Conservation (phyloP, 192 early-diverging fungal species). For the Entomortierella parvispora region DNA sequence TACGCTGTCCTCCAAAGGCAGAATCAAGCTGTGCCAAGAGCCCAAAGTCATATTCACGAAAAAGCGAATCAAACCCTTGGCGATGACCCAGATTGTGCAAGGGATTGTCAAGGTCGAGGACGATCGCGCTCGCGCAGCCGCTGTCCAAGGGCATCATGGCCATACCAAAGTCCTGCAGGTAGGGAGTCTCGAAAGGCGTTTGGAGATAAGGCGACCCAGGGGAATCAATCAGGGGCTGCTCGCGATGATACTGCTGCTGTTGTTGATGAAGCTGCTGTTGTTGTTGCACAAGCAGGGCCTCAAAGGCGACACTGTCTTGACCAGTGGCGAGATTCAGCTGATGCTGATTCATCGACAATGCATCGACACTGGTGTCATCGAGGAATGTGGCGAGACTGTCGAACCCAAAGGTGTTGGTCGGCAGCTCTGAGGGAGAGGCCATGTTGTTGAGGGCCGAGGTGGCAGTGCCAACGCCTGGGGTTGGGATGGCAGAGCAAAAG, state of each 20-base stretch:
- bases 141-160: neutral
- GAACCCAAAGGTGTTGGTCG: slow-evolving; percentile 3
- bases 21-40: neutral
- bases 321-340: neutral
- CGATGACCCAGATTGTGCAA: neutral
- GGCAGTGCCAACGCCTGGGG: neutral
- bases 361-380: neutral
- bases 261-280: slow-evolving; percentile 4
- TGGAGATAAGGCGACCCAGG: slow-evolving; percentile 31
- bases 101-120: neutral
- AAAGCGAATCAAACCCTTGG: slow-evolving; percentile 2
- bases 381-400: slow-evolving; percentile 16
- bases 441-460: neutral
- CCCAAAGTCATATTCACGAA: slow-evolving; percentile 16
- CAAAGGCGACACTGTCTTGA: neutral
- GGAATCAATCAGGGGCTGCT: slow-evolving; percentile 1
- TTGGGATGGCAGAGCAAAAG: neutral
- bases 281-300: slow-evolving; percentile 1
- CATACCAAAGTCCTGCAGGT: slow-evolving; percentile 19
- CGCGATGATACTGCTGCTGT: too few species aligned
- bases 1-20: neutral
- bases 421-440: neutral
- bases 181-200: slow-evolving; percentile 32
- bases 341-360: neutral
- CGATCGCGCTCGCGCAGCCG: neutral